Evolutionary conservation across 306 rosid species (phyloP), one percentile per base, ranked within the genome.

Genomic region (Pterocarpus santalinus): DNA sequence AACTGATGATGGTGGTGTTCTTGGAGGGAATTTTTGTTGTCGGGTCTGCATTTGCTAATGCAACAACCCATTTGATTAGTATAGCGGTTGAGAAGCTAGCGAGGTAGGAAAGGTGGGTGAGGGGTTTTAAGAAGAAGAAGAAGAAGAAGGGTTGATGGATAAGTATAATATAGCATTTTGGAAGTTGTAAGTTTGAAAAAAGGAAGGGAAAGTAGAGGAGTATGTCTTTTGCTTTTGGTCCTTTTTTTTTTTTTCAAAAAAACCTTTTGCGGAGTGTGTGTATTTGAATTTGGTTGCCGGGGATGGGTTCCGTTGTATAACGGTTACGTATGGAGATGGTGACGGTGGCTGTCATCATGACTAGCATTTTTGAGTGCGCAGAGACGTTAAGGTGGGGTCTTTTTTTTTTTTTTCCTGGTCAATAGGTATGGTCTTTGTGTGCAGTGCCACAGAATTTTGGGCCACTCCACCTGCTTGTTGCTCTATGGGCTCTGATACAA

Each of bases 41-140:
- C 79, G 87, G 94, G 95, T 64, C 32, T 86, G 91, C 93, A 93
- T 90, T 93, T 95, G 90, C 99, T 93, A 47, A 95, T 86, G 94
- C 99, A 95, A 72, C 90, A 90, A 69, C 97, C 98, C 99, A 95
- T 93, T 83, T 84, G 60, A 33, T 61, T 70, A 77, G 61, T 33
- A 36, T 72, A 16, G 76, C 28, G 28, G 30, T 33, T 68, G 39
- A 35, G 39, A 47, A 30, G 47, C 46, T 33, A 16, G 53, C 47
- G 8, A 0, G 12, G 8, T 49, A 12, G 10, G 30, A 57, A 30
- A 32, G 28, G 9, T 8, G 49, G 5, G 63, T 64, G 6, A 14
- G 9, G 17, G 30, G 34, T 5, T 5, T 68, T 55, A 12, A 47
- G 58, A 61, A 82, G 44, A 10, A 17, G 55, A 34, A 11, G 32